Conservation (phyloP, 2,329 filamentous ascomycete species). For the Clathrospora elynae region DNA sequence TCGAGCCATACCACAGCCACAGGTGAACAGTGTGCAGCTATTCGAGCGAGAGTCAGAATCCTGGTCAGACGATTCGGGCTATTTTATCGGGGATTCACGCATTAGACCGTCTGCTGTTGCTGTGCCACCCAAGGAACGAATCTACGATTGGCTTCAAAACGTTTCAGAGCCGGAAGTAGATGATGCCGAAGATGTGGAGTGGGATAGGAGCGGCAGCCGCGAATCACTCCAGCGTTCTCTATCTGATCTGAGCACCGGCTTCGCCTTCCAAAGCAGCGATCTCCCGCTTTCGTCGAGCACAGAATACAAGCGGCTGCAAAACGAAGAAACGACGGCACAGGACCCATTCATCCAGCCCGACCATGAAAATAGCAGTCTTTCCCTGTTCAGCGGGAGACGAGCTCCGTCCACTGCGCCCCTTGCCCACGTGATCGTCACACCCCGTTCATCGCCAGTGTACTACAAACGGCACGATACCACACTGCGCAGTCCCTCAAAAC, state of each 20-base stretch:
- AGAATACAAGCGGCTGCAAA: background rate
- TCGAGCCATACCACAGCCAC: background rate
- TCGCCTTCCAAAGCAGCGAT: background rate
- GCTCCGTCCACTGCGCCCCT: background rate
- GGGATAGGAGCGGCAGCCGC: background rate
- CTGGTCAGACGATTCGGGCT: constrained; percentile 39
- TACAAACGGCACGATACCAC: background rate
- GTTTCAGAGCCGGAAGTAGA: constrained; percentile 4
- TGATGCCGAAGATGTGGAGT: background rate
- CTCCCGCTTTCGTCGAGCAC: background rate
- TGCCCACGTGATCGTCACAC: background rate
- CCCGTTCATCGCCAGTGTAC: background rate
- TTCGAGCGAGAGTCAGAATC: constrained; percentile 24
- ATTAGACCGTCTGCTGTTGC: background rate
- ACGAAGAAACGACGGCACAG: background rate
- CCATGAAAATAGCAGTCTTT: background rate
- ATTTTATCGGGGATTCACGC: constrained; percentile 17
- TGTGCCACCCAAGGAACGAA: constrained; percentile 11
- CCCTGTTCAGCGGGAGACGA: constrained; percentile 1
- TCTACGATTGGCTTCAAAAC: constrained; percentile 26
- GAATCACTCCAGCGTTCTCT: background rate
- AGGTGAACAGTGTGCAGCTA: background rate
- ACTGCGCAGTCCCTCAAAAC: background rate
- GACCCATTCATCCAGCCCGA: constrained; percentile 1
- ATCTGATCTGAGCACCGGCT: background rate